Percentiles rank a stretch among this genome's conserved stretches.
Evolutionary conservation across 345 rosid species (phyloP).

Genomic region (Abelmoschus esculentus): DNA sequence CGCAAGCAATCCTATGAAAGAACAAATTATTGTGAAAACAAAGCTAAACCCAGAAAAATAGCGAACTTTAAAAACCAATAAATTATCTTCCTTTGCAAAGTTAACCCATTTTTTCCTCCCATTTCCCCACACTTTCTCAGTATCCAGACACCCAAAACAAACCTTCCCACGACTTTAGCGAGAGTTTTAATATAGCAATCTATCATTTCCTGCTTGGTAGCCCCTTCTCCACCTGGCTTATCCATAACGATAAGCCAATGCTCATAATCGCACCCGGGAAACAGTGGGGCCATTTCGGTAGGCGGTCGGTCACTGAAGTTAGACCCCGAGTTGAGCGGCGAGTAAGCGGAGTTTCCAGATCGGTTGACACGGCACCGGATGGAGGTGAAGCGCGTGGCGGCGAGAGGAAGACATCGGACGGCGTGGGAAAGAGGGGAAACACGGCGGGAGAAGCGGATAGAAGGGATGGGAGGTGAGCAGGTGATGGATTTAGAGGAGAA

Average conservation of each 20-base stretch:
- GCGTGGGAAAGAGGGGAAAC: conserved; percentile 25
- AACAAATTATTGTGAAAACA: neutral
- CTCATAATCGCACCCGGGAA: conserved; percentile 87
- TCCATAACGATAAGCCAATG: conserved; percentile 99
- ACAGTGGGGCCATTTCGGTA: conserved; percentile 90
- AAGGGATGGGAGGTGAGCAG: conserved; percentile 32
- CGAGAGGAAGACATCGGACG: conserved; percentile 16
- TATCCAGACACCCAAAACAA: neutral
- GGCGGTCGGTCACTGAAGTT: conserved; percentile 93
- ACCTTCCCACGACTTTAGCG: conserved; percentile 46
- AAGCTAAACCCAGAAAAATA: neutral
- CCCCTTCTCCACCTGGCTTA: conserved; percentile 83
- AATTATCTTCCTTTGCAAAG: neutral
- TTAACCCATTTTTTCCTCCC: neutral
- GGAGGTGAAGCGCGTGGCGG: conserved; percentile 33
- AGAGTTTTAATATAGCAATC: conserved; percentile 79
- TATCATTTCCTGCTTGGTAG: conserved; percentile 89
- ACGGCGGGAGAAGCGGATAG: conserved; percentile 35
- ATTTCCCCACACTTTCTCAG: neutral
- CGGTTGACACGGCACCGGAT: conserved; percentile 72
- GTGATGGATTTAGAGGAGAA: conserved; percentile 28
- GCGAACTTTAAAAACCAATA: neutral
- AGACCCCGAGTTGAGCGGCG: conserved; percentile 82
- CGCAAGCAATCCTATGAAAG: neutral
- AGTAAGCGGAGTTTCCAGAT: conserved; percentile 62